Evolutionary conservation across 176 grass and related monocot genomes (phyloP).

Genomic region (Musa troglodytarum): DNA sequence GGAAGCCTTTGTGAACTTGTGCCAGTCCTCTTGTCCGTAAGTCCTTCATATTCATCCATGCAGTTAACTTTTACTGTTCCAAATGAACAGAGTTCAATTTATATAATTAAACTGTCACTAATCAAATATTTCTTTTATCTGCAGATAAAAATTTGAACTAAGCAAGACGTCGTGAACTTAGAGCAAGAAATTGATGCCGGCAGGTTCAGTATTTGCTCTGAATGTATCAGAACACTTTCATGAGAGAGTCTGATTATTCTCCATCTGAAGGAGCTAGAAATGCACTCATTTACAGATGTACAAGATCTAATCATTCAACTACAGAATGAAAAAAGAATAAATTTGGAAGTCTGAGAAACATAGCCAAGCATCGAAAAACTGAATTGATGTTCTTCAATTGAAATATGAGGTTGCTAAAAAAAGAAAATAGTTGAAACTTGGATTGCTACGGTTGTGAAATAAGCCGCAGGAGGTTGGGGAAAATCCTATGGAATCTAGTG

Average conservation of each 20-base stretch:
- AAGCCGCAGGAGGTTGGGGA: conserved; percentile 34
- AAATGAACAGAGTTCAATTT: too few species aligned
- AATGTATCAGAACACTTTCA: background rate
- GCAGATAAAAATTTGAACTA: conserved; percentile 24
- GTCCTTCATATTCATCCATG: conserved; percentile 19
- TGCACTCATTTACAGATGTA: conserved; percentile 42
- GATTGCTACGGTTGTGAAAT: conserved; percentile 40
- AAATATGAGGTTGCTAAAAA: conserved; percentile 45
- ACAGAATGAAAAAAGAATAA: conserved; percentile 41
- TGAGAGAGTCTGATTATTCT: conserved; percentile 7
- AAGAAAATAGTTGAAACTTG: conserved; percentile 33
- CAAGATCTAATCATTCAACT: conserved; percentile 33
- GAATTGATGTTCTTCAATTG: conserved; percentile 39
- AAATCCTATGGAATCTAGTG: conserved; percentile 28
- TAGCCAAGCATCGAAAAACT: conserved; percentile 35
- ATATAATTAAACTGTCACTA: background rate
- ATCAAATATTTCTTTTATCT: conserved; percentile 27
- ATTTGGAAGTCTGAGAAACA: conserved; percentile 20
- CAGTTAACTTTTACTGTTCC: too few species aligned
- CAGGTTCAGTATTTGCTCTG: background rate
- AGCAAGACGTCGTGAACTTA: conserved; percentile 7
- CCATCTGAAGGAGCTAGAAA: conserved; percentile 36
- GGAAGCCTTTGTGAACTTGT: conserved; percentile 33
- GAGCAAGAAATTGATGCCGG: conserved; percentile 8
- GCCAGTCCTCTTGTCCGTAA: conserved; percentile 48